A percentile compares a stretch with the other conserved stretches of the same genome.
phyloP scores from a whole-genome alignment of 1,284 basidiomycete genomes.

The Porodaedalea pini region DNA sequence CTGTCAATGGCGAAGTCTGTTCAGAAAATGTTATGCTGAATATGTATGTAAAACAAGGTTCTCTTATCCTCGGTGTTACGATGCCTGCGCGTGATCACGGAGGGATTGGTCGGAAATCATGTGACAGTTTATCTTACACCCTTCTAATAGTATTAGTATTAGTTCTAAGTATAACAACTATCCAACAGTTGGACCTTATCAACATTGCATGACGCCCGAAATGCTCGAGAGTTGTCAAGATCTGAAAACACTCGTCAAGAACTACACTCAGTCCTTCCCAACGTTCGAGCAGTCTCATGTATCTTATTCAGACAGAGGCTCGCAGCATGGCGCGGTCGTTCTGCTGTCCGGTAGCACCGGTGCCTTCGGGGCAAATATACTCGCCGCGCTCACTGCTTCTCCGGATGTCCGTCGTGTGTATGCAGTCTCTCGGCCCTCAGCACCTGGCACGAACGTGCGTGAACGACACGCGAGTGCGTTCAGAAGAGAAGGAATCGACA shows the following conservation, averaged over 20 bases:
- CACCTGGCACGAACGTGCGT: slow-evolving; percentile 19
- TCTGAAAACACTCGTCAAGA: slow-evolving; percentile 23
- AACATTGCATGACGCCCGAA: background rate
- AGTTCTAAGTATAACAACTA: too few relatives aligned
- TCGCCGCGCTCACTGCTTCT: slow-evolving; percentile 27
- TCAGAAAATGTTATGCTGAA: too few relatives aligned
- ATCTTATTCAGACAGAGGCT: too few relatives aligned
- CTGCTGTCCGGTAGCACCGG: slow-evolving; percentile 38
- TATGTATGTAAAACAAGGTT: too few relatives aligned
- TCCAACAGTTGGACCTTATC: background rate
- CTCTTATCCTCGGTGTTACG: too few relatives aligned
- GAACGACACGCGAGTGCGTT: slow-evolving; percentile 30
- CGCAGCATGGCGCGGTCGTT: slow-evolving; percentile 25
- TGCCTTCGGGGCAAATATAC: slow-evolving; percentile 32
- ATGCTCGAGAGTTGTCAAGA: background rate
- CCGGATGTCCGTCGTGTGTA: slow-evolving; percentile 29
- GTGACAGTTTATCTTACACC: too few relatives aligned
- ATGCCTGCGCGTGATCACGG: too few relatives aligned
- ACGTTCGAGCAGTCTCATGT: background rate
- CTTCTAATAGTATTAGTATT: too few relatives aligned
- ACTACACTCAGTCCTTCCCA: slow-evolving; percentile 22
- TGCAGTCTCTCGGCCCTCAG: slow-evolving; percentile 32
- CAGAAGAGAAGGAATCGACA: slow-evolving; percentile 24
- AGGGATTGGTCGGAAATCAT: too few relatives aligned
- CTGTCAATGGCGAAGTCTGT: too few relatives aligned